These are phyloP conservation scores for Rhizophora apiculata DNA, from an alignment of 345 rosid genomes.

Conservation along the genomic window DNA sequence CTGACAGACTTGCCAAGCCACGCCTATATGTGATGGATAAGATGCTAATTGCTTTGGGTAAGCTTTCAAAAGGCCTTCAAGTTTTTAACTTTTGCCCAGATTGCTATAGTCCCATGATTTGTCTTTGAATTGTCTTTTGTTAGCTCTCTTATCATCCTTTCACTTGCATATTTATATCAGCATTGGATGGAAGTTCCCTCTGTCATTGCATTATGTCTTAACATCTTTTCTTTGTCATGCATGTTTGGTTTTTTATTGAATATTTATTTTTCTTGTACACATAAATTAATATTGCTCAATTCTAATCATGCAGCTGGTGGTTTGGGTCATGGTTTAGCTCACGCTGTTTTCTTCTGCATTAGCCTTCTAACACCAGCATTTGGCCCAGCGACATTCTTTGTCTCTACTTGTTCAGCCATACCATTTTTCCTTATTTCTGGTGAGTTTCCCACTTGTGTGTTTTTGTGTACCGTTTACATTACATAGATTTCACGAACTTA, in stretches of 20 bases:
- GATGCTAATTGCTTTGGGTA: conserved; percentile 90
- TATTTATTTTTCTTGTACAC: conserved; percentile 2
- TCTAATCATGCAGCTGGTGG: conserved; percentile 93
- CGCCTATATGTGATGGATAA: conserved; percentile 84
- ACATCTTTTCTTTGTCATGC: conserved; percentile 14
- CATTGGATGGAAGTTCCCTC: too few relatives aligned
- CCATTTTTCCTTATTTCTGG: conserved; percentile 95
- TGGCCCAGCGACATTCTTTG: conserved; percentile 92
- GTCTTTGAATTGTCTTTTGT: neutral
- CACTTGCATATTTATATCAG: neutral
- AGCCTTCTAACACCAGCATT: conserved; percentile 91
- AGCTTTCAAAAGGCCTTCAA: conserved; percentile 19
- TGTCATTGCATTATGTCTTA: neutral
- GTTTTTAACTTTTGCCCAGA: neutral
- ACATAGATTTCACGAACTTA: neutral
- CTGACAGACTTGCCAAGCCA: conserved; percentile 84
- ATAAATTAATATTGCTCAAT: conserved; percentile 22
- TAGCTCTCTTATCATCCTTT: neutral
- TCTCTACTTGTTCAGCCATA: conserved; percentile 66
- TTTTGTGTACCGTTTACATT: neutral
- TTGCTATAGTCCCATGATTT: neutral
- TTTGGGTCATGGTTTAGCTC: conserved; percentile 97
- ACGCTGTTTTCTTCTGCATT: conserved; percentile 93
- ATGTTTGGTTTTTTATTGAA: neutral
- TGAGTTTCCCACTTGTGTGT: conserved; percentile 30